Evolutionary conservation across 352 stramenopile species (phyloP), one percentile per base, ranked within the genome.

Genomic region (Phytophthora litchii): DNA sequence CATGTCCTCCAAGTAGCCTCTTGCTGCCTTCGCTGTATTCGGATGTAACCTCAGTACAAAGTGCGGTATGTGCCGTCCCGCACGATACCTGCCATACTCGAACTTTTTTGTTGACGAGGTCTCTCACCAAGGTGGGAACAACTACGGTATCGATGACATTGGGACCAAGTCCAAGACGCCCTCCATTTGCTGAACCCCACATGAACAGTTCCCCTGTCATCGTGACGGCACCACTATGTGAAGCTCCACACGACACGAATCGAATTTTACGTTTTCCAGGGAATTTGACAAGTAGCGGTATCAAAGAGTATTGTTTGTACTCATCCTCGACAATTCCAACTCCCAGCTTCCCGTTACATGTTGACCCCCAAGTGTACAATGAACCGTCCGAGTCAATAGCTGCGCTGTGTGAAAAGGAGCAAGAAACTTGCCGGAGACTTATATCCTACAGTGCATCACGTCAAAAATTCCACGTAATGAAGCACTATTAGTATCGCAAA

Each of bases 121-220:
- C 72, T 32, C 92, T 78, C n/a, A 97, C 93, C 12, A 97, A 62
- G 9, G 81, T 89, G 2, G 94, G 92, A 11, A 84, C 74, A 31
- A 80, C 85, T 6, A 93, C 67, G 5, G 74, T 74, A 46, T 88
- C 80, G 3, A 83, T 67, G n/a, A 88, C 71, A 1, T 88, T 53
- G 0, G 61, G 14, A 3, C 93, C 93, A 32, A 98, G 80, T 0
- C 95, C 95, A 14, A 98, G 76, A 0, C 94, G 80, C 0, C 95
- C 95, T 23, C 93, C 92, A 65, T 98, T 95, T 13, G 89, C 87
- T 48, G 87, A 97, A 12, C 94, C 95, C 85, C 85, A 96, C 82
- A 95, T 91, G 52, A 93, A 96, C 1, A 96, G 60, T 55, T 93
- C 80, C 0, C 88, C 83, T 1, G 68, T 29, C 2, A 70, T 89